Percentiles rank a stretch among this genome's conserved stretches.
Evolutionary conservation across 352 stramenopile species (phyloP).

Genomic region (Globisporangium recalcitrans): DNA sequence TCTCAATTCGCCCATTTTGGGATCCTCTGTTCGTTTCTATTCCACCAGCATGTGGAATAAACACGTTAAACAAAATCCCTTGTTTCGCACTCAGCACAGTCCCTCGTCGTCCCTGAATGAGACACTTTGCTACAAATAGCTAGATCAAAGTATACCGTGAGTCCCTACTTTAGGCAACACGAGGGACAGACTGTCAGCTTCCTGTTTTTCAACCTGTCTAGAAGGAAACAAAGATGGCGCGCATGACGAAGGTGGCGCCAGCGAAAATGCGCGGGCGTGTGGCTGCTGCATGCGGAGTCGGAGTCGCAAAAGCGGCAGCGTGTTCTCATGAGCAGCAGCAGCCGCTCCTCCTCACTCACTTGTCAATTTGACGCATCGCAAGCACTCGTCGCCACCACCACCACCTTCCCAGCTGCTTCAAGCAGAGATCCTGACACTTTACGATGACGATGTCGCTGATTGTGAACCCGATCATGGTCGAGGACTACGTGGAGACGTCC

Average conservation of each 20-base stretch:
- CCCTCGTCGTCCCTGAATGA: neutral
- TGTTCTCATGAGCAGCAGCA: neutral
- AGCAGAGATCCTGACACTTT: neutral
- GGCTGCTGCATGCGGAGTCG: neutral
- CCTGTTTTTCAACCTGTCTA: neutral
- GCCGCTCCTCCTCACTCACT: neutral
- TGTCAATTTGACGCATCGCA: constrained; percentile 11
- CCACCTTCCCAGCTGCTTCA: neutral
- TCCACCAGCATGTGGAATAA: constrained; percentile 6
- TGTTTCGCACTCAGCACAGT: neutral
- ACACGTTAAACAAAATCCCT: constrained; percentile 12
- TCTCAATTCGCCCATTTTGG: neutral
- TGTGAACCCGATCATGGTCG: constrained; percentile 24
- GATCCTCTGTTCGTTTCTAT: constrained; percentile 1
- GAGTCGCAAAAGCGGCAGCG: no score
- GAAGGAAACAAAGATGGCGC: constrained; percentile 6
- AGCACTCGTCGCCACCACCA: neutral
- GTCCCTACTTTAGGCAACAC: no score
- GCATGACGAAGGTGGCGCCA: neutral
- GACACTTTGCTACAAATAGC: neutral
- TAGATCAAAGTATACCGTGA: neutral
- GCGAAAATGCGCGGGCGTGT: neutral
- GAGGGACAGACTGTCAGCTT: neutral
- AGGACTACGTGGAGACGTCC: constrained; percentile 33
- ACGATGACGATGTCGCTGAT: constrained; percentile 32